Percentiles rank a stretch among this genome's conserved stretches.
These are phyloP conservation scores for Sclerotiophoma versabilis DNA, from an alignment of 2,329 filamentous ascomycete genomes.

Conservation along the genomic window DNA sequence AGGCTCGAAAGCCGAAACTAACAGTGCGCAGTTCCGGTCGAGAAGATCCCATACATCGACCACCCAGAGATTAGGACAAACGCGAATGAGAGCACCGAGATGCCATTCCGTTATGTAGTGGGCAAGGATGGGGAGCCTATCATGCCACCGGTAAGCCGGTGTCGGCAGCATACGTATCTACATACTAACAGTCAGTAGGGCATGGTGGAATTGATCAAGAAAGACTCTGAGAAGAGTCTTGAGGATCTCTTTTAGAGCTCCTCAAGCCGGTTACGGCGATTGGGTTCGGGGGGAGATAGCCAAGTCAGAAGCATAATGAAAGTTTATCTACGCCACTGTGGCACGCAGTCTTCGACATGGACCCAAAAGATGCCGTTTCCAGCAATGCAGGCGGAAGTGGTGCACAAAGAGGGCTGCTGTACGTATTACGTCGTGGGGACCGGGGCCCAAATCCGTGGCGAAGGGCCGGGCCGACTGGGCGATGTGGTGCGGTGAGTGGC, in stretches of 20 bases:
- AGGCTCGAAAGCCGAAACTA: conserved; percentile 18
- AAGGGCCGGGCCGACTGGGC: conserved; percentile 8
- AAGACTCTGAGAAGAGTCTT: conserved; percentile 91
- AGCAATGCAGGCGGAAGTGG: conserved; percentile 7
- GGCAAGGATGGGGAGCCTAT: conserved; percentile 77
- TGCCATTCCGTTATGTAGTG: conserved; percentile 97
- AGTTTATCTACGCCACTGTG: conserved; percentile 44
- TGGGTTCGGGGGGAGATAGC: not conserved
- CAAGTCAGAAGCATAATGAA: conserved; percentile 12
- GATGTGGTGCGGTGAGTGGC: conserved; percentile 2
- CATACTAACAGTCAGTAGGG: conserved; percentile 63
- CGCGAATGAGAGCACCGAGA: conserved; percentile 91
- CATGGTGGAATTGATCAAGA: conserved; percentile 92
- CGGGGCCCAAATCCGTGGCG: not conserved
- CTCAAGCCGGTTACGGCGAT: not conserved
- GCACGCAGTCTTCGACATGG: conserved; percentile 44
- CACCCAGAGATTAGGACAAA: conserved; percentile 89
- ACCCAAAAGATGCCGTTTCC: conserved; percentile 10
- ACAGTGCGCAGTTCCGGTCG: conserved; percentile 69
- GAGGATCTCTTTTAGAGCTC: conserved; percentile 75
- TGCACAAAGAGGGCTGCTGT: conserved; percentile 22
- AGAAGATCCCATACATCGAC: conserved; percentile 82
- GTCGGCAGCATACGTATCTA: not conserved
- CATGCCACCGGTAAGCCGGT: conserved; percentile 79
- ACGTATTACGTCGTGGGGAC: conserved; percentile 9